Base-by-base conservation (phyloP, 495 filamentous ascomycete species). In the Neurospora sp. region DNA sequence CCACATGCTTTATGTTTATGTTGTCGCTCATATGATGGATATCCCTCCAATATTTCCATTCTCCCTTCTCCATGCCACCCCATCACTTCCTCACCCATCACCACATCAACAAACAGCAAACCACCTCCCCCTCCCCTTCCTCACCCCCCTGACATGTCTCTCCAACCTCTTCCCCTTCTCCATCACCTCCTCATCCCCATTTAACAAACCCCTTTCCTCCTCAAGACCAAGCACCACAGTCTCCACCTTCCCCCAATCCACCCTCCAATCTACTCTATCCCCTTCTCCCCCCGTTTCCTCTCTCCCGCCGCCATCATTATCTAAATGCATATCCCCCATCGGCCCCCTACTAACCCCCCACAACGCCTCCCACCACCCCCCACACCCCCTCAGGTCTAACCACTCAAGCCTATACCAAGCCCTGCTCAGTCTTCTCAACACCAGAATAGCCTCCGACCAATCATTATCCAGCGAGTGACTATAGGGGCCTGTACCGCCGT, bases 321-420 rank as follows among this genome's bases (percentile, higher is more conserved):
- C 27, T 0, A 27, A 2, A 27, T 27, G 27, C 27, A 27, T 27
- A 27, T 27, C 53, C 22, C 53, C 53, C 20, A 14, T 22, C 20
- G 53, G 53, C 12, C 22, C 53, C 53, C 53, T 35, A 27, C 10
- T 61, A 2, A 31, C 12, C 0, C 74, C 77, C 69, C 75, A 79
- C 59, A 97, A 79, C 1, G 91, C 92, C 4, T 81, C 79, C 39
- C 88, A 77, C 94, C 94, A 97, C 18, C 86, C 84, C 0, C 80
- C 81, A 79, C 94, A 97, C 18, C 93, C 93, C 72, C 91, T 92
- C 16, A 97, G 81, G 77, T 96, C 93, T 0, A 97, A 85, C 81
- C 90, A 94, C 78, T 92, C 87, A 2, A 97, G 84, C 65, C 88
- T 87, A 77, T 94, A 93, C 1, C 91, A 87, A 14, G 81, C 82